Conservation (phyloP, 495 filamentous ascomycete species). For the Durotheca rogersii region DNA sequence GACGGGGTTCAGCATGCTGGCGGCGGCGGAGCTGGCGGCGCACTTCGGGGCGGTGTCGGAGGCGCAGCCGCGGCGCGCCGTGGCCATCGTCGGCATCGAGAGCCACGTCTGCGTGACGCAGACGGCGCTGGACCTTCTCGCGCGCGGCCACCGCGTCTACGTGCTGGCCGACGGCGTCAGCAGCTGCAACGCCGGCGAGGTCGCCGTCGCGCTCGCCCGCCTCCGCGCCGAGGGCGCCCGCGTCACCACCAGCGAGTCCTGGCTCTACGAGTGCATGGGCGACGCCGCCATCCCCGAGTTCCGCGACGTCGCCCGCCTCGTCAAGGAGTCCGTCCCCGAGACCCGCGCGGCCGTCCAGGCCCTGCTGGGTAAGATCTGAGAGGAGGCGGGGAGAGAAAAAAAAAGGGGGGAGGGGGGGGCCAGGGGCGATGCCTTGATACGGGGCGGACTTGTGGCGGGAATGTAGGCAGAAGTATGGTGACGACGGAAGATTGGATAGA, state of each 20-base stretch:
- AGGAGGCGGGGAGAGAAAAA: no score
- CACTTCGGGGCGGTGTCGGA: constrained; percentile 11
- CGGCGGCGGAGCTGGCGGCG: constrained; percentile 31
- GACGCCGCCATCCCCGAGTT: constrained; percentile 81
- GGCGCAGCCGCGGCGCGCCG: constrained; percentile 28
- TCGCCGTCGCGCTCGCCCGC: constrained; percentile 73
- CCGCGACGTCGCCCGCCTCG: constrained; percentile 65
- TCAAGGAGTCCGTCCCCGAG: constrained; percentile 71
- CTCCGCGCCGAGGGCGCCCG: constrained; percentile 73
- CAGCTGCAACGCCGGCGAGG: constrained; percentile 78
- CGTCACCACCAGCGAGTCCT: constrained; percentile 88
- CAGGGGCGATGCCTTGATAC: no score
- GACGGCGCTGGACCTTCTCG: constrained; percentile 79
- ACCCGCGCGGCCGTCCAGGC: constrained; percentile 66
- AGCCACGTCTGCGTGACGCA: constrained; percentile 93
- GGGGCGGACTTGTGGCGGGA: no score
- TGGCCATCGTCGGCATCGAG: constrained; percentile 85
- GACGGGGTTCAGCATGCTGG: constrained; percentile 83
- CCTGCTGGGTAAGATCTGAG: constrained; percentile 66
- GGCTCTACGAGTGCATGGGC: constrained; percentile 89
- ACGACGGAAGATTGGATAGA: no score
- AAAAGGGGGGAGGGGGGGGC: no score
- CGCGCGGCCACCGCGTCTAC: constrained; percentile 77
- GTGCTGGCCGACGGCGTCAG: constrained; percentile 89
- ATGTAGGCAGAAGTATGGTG: no score